phyloP scores from a whole-genome alignment of 306 rosid species.

The Rosa multiflora region DNA sequence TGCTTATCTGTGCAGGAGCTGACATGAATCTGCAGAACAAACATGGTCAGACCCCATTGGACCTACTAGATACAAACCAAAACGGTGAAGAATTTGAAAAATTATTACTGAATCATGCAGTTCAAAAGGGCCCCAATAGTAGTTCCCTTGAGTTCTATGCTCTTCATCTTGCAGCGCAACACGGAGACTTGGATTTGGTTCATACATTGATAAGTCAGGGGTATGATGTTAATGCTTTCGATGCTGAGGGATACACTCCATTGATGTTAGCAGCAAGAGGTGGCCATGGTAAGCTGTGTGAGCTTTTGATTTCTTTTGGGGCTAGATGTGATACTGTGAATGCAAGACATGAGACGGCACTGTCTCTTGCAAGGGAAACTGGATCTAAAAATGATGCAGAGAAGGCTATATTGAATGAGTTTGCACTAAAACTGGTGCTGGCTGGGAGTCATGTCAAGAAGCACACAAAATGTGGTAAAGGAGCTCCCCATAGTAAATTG shows the following conservation, averaged over 20 bases:
- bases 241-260: constrained; percentile 50
- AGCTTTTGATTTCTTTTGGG: constrained; percentile 49
- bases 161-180: constrained; percentile 45
- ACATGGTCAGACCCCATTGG: constrained; percentile 41
- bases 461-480: constrained; percentile 65
- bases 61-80: constrained; percentile 35
- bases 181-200: constrained; percentile 35
- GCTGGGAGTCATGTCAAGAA: constrained; percentile 47
- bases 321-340: constrained; percentile 47
- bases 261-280: constrained; percentile 67
- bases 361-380: constrained; percentile 43
- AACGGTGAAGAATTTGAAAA: constrained; percentile 37
- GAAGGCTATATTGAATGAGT: constrained; percentile 46
- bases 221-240: constrained; percentile 40
- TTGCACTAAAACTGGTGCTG: constrained; percentile 41
- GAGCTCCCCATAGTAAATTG: constrained; percentile 46
- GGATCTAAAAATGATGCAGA: constrained; percentile 44
- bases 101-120: constrained; percentile 39
- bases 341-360: constrained; percentile 46
- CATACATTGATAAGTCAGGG: constrained; percentile 30
- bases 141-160: constrained; percentile 26
- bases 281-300: constrained; percentile 37
- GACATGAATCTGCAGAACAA: constrained; percentile 45
- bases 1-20: constrained; percentile 54
- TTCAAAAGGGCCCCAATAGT: constrained; percentile 19